Conservation (phyloP, 2,329 filamentous ascomycete species). For the Thielaviopsis populi region DNA sequence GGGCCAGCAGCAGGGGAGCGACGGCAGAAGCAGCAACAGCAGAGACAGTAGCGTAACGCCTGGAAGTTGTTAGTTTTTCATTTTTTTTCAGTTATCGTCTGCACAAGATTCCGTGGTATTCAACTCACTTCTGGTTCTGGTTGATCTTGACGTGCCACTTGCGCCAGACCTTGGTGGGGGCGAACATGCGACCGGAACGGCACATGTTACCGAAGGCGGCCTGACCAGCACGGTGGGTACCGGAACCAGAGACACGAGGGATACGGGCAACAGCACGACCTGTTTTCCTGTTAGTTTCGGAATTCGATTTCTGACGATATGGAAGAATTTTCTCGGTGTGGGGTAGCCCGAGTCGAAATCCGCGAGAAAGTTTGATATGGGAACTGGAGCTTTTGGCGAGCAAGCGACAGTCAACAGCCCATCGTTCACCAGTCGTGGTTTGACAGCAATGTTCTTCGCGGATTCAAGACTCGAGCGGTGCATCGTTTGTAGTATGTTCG, state of each 20-base stretch:
- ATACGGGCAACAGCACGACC: constrained; percentile 99
- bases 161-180: constrained; percentile 99
- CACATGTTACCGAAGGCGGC: constrained; percentile 99
- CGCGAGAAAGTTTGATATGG: neutral
- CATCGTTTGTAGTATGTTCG: neutral
- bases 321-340: constrained; percentile 7
- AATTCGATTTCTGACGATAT: neutral
- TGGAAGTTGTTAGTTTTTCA: constrained; percentile 28
- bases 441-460: neutral
- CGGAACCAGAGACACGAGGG: constrained; percentile 98
- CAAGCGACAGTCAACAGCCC: neutral
- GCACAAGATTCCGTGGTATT: neutral
- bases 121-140: constrained; percentile 79
- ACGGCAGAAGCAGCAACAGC: constrained; percentile 93
- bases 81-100: neutral
- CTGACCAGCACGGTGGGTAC: constrained; percentile 99
- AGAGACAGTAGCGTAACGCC: constrained; percentile 94
- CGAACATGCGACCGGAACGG: constrained; percentile 99
- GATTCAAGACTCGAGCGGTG: neutral
- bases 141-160: constrained; percentile 99
- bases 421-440: neutral
- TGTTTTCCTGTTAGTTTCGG: constrained; percentile 26
- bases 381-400: neutral
- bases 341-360: neutral
- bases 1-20: constrained; percentile 85